A percentile compares a stretch with the other conserved stretches of the same genome.
These are phyloP conservation scores for Ensete glaucum DNA, from an alignment of 176 grass and related monocot genomes.

Conservation along the genomic window DNA sequence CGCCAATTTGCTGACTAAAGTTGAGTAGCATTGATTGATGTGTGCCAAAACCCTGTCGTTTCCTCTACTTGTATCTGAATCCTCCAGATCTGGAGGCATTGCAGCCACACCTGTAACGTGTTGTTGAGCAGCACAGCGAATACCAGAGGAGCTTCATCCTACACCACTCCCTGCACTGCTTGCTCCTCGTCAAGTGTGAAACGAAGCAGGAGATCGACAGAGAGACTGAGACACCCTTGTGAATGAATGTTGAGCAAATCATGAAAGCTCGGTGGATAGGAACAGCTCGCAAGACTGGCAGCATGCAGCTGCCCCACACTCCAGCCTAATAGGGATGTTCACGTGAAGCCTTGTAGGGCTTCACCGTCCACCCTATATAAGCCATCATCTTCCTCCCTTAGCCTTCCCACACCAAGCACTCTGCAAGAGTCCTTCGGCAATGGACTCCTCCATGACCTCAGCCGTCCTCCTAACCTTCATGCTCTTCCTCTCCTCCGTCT, in stretches of 20 bases:
- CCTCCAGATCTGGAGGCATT: too few species aligned
- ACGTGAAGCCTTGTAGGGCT: constrained; percentile 4
- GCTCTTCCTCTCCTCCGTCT: constrained; percentile 45
- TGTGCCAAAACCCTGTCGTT: neutral
- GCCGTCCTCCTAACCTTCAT: constrained; percentile 50
- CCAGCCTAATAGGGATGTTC: neutral
- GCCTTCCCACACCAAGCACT: neutral
- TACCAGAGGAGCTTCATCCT: too few species aligned
- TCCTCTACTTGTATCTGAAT: too few species aligned
- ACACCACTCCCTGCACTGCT: too few species aligned
- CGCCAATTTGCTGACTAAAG: too few species aligned
- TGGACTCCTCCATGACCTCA: constrained; percentile 42
- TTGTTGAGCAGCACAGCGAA: too few species aligned
- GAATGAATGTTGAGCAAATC: too few species aligned
- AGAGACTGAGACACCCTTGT: too few species aligned
- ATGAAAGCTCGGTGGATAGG: too few species aligned
- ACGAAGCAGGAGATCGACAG: too few species aligned
- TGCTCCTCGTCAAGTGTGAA: too few species aligned
- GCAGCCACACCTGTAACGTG: too few species aligned
- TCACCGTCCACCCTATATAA: neutral
- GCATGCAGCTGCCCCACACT: neutral
- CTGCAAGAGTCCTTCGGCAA: constrained; percentile 14
- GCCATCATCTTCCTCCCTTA: neutral
- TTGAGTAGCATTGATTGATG: neutral
- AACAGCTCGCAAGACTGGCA: neutral